Percentiles rank a stretch among this genome's conserved stretches.
Evolutionary conservation across 2,329 filamentous ascomycete species (phyloP).

Genomic region (Cytospora mali): DNA sequence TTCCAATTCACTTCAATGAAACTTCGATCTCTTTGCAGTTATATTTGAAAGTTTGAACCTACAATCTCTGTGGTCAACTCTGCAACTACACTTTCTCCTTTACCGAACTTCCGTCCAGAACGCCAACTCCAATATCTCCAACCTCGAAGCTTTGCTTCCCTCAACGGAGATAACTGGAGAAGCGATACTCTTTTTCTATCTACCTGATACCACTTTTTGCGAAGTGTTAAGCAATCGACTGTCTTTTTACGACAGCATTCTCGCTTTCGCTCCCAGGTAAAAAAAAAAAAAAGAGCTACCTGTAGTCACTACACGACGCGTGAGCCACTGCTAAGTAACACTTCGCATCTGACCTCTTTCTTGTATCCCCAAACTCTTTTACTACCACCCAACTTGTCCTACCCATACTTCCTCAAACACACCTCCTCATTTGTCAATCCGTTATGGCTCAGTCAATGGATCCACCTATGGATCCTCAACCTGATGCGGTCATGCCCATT

Average conservation of each 20-base stretch:
- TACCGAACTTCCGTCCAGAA: neutral
- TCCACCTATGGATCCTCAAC: slow-evolving; percentile 1
- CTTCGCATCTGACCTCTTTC: neutral
- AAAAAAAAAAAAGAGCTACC: no score
- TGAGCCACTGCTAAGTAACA: neutral
- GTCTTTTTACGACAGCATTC: neutral
- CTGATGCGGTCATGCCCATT: slow-evolving; percentile 45
- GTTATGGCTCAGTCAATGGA: slow-evolving; percentile 1
- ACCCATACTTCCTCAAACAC: neutral
- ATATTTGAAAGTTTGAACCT: neutral
- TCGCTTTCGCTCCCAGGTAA: neutral
- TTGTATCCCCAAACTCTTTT: no score
- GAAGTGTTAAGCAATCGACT: neutral
- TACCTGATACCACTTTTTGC: neutral
- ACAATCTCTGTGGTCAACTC: neutral
- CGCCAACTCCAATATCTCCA: neutral
- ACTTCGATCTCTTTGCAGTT: neutral
- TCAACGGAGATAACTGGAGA: neutral
- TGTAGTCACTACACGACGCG: neutral
- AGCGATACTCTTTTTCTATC: no score
- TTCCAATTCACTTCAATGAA: neutral
- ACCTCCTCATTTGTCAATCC: neutral
- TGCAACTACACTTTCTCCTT: neutral
- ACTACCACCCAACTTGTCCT: neutral
- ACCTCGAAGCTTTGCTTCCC: neutral